Conservation (phyloP, 345 rosid species). For the Trapa incisa region DNA sequence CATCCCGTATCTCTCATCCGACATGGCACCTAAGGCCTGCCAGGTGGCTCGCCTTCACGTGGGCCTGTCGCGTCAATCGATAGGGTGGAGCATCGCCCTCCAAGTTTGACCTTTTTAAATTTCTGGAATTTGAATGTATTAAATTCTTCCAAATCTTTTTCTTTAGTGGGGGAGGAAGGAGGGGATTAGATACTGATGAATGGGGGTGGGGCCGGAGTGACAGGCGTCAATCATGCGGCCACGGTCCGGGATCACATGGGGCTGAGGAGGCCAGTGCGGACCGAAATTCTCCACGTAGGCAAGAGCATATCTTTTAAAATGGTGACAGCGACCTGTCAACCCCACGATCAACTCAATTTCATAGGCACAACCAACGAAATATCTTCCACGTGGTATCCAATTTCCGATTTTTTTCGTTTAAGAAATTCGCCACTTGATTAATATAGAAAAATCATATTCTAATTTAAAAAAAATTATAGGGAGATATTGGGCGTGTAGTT, state of each 20-base stretch:
- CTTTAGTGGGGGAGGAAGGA: background rate
- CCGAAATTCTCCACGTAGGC: constrained; percentile 41
- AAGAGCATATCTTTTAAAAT: background rate
- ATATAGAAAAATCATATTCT: too few species aligned
- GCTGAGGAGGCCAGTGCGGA: too few species aligned
- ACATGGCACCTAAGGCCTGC: background rate
- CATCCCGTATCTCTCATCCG: background rate
- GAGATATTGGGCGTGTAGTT: too few species aligned
- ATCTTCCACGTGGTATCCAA: too few species aligned
- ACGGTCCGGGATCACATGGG: constrained; percentile 44
- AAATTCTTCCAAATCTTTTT: too few species aligned
- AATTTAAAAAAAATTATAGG: too few species aligned
- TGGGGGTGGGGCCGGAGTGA: constrained; percentile 4
- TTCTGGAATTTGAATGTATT: too few species aligned
- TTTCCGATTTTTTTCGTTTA: too few species aligned
- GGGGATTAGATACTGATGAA: background rate
- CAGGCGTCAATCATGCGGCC: constrained; percentile 9
- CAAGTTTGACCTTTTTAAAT: background rate
- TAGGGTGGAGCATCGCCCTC: background rate
- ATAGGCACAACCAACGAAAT: too few species aligned
- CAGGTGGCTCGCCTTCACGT: constrained; percentile 7
- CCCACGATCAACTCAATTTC: too few species aligned
- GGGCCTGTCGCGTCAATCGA: constrained; percentile 7
- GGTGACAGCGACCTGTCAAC: too few species aligned
- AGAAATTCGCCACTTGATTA: too few species aligned